A percentile compares a stretch with the other conserved stretches of the same genome.
Conservation (phyloP, 257 asterid species). For the Plectranthus barbatus region DNA sequence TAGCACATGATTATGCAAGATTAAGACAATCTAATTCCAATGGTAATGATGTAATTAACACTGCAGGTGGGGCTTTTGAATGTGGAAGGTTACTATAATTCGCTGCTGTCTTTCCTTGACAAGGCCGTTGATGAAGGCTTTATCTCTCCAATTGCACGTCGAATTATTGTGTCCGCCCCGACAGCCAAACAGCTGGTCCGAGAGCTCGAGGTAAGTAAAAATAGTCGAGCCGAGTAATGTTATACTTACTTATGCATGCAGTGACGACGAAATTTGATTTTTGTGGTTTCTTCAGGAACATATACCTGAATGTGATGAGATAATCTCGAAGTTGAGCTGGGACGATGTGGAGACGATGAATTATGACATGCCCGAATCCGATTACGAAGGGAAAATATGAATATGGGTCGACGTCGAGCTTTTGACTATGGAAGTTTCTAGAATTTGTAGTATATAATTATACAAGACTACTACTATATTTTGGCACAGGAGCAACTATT, state of each 20-base stretch:
- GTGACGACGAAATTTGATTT: too few relatives aligned
- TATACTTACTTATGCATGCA: too few relatives aligned
- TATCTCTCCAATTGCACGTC: conserved; percentile 79
- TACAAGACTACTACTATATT: background rate
- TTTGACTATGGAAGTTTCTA: conserved; percentile 13
- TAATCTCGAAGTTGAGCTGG: conserved; percentile 64
- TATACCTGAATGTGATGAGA: conserved; percentile 65
- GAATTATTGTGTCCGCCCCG: conserved; percentile 90
- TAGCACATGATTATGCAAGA: background rate
- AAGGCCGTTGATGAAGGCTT: conserved; percentile 97
- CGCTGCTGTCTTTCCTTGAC: conserved; percentile 32
- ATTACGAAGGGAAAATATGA: background rate
- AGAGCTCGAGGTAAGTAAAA: conserved; percentile 91
- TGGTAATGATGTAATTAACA: background rate
- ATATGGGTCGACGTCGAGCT: background rate
- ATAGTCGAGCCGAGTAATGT: too few relatives aligned
- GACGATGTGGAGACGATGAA: conserved; percentile 49
- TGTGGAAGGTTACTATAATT: conserved; percentile 88
- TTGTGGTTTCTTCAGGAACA: conserved; percentile 45
- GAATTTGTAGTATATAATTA: conserved; percentile 16
- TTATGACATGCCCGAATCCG: conserved; percentile 34
- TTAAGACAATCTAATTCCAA: too few relatives aligned
- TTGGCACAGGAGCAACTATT: conserved; percentile 5
- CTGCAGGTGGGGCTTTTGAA: conserved; percentile 84
- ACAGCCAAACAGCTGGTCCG: conserved; percentile 44